Conservation (phyloP, 306 rosid species). For the Cajanus cajan region DNA sequence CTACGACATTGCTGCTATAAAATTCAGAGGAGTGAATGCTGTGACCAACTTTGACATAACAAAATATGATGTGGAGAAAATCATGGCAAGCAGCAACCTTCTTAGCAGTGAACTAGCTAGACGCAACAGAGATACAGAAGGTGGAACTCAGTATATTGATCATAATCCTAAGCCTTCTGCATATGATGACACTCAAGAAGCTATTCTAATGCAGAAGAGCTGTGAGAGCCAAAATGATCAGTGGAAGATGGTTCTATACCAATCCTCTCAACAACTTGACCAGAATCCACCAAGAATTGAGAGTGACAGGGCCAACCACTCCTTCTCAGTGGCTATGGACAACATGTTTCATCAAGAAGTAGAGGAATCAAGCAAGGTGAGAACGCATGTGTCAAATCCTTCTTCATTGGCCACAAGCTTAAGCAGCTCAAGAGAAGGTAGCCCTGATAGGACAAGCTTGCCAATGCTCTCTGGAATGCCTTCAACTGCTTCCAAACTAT, state of each 20-base stretch:
- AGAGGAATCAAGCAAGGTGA: slow-evolving; percentile 51
- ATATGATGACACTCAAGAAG: slow-evolving; percentile 36
- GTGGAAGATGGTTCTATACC: slow-evolving; percentile 59
- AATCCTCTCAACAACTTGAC: slow-evolving; percentile 48
- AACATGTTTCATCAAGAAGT: slow-evolving; percentile 42
- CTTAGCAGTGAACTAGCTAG: slow-evolving; percentile 74
- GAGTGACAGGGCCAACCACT: slow-evolving; percentile 27
- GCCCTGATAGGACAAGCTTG: slow-evolving; percentile 60
- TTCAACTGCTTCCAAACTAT: slow-evolving; percentile 49
- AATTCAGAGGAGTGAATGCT: slow-evolving; percentile 78
- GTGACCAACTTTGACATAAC: slow-evolving; percentile 87
- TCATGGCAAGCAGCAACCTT: slow-evolving; percentile 73
- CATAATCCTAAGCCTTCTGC: slow-evolving; percentile 34
- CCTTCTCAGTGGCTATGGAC: slow-evolving; percentile 36
- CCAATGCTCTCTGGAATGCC: slow-evolving; percentile 51
- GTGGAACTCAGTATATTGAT: slow-evolving; percentile 38
- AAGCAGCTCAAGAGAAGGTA: slow-evolving; percentile 71
- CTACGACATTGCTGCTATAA: slow-evolving; percentile 87
- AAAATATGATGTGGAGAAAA: slow-evolving; percentile 81
- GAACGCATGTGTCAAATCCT: slow-evolving; percentile 59
- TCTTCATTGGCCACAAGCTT: slow-evolving; percentile 76
- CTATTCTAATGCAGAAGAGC: slow-evolving; percentile 40
- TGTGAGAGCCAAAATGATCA: slow-evolving; percentile 46
- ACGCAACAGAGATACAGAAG: slow-evolving; percentile 43
- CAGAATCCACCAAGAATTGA: slow-evolving; percentile 38